These are phyloP conservation scores for Populus hybrid DNA, from an alignment of 441 rosid genomes.

Conservation along the genomic window DNA sequence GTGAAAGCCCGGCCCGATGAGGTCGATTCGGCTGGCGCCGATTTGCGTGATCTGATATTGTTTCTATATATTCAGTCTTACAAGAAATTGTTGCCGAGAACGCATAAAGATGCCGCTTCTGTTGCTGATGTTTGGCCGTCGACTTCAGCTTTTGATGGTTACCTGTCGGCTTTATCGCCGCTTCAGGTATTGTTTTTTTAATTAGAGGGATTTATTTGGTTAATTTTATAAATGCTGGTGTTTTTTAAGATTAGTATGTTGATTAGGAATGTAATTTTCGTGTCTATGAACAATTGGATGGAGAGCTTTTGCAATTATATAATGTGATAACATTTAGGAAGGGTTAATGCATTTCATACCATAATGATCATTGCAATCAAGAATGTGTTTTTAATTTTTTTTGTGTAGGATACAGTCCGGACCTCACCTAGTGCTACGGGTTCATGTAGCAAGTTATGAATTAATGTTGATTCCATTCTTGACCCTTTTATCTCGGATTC, in stretches of 20 bases:
- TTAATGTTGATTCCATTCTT: not conserved
- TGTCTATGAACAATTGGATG: not conserved
- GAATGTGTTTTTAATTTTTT: not conserved
- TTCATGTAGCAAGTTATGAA: not conserved
- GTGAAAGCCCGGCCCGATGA: constrained; percentile 51
- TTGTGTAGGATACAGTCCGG: too few species aligned
- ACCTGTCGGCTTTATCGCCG: constrained; percentile 89
- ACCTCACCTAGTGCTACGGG: not conserved
- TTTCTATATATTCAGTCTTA: constrained; percentile 93
- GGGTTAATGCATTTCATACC: not conserved
- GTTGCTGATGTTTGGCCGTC: constrained; percentile 99
- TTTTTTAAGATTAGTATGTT: not conserved
- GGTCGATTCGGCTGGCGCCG: constrained; percentile 66
- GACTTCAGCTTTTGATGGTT: constrained; percentile 95
- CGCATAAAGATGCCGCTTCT: constrained; percentile 89
- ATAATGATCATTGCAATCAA: not conserved
- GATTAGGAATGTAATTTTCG: not conserved
- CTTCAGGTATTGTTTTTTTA: constrained; percentile 59
- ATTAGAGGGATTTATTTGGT: not conserved
- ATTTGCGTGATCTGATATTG: constrained; percentile 76
- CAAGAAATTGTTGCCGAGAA: constrained; percentile 81
- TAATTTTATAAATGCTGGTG: constrained; percentile 11
- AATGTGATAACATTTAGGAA: not conserved
- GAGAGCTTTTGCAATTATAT: not conserved
- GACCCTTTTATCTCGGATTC: not conserved